These are phyloP conservation scores for Filosporella fistucella DNA, from an alignment of 495 filamentous ascomycete species.

Conservation along the genomic window DNA sequence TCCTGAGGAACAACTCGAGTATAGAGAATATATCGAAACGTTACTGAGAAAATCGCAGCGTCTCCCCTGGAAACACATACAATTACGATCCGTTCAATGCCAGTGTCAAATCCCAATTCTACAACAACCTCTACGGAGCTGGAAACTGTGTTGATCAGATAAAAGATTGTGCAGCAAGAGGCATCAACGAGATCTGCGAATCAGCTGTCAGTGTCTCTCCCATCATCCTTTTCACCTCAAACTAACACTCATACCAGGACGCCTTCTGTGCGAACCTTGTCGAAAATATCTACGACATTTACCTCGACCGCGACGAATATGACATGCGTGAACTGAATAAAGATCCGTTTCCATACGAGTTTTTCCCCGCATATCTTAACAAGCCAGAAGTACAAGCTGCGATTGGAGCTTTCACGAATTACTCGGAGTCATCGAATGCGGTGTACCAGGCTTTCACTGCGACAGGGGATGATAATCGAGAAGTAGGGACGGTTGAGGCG, in stretches of 20 bases:
- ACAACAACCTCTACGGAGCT: conserved; percentile 55
- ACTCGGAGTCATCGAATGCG: conserved; percentile 38
- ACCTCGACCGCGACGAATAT: conserved; percentile 53
- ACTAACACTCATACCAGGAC: conserved; percentile 31
- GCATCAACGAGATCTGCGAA: conserved; percentile 42
- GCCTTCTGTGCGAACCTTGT: conserved; percentile 51
- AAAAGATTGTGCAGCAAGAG: conserved; percentile 40
- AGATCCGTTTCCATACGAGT: conserved; percentile 57
- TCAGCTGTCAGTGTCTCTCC: conserved; percentile 21
- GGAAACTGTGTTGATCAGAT: conserved; percentile 61
- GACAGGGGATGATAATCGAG: conserved; percentile 54
- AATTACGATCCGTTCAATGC: conserved; percentile 49
- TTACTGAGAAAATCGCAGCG: too few relatives aligned
- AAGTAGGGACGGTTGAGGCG: conserved; percentile 43
- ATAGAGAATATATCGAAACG: too few relatives aligned
- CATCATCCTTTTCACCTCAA: conserved; percentile 19
- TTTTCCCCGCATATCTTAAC: conserved; percentile 58
- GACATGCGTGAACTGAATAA: conserved; percentile 52
- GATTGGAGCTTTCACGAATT: conserved; percentile 57
- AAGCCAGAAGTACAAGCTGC: conserved; percentile 48
- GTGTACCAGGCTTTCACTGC: conserved; percentile 44
- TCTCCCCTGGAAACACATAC: conserved; percentile 51
- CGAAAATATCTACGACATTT: conserved; percentile 46
- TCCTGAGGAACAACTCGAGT: neutral
- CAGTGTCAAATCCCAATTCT: conserved; percentile 41